Evolutionary conservation across 1,284 basidiomycete species (phyloP), one percentile per base, ranked within the genome.

Genomic region (Phaffia rhodozyma): DNA sequence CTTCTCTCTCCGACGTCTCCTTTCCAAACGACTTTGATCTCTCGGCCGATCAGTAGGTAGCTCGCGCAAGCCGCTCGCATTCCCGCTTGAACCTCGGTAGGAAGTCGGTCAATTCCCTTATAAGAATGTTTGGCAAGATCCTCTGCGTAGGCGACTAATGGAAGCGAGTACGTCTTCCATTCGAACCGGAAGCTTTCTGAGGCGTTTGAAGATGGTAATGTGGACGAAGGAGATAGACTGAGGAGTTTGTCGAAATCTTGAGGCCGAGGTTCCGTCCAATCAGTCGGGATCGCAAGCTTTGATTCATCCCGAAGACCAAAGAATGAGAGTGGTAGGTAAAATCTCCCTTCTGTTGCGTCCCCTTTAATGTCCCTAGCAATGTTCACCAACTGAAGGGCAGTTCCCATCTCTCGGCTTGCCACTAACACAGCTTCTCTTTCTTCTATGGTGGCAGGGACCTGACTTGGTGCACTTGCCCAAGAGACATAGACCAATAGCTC

Each of bases 351-450:
- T 27, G 57, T 29, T 1, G 72, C 75, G 66, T 78, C 78, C 59
- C 74, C 75, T 1, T 69, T 70, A 5, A 78, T 71, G 66, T 78
- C 76, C 18, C 75, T 66, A 0, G 76, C 73, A 59, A 79, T 73
- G 62, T 77, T 76, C 65, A 78, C 73, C 30, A 78, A 70, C 62
- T 77, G 76, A 25, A 78, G 68, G 7, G 77, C 76, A 34, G 73
- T 67, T 3, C 78, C 77, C 75, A 77, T 77, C 64, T 74, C 68
- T 13, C 76, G 67, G 1, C 75, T 74, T 7, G 68, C 68, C 2
- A 52, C 48, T 25, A 74, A 60, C 6, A 68, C 66, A 43, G 61
- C 47, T 29, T 47, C 53, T n/a, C 58, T 50, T 34, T 67, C 60
- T 2, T 60, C 30, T 20, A 50, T 62, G 20, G 54, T 27, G 30